These are phyloP conservation scores for Neopestalotiopsis sp. DNA, from an alignment of 2,329 filamentous ascomycete species.

Conservation along the genomic window DNA sequence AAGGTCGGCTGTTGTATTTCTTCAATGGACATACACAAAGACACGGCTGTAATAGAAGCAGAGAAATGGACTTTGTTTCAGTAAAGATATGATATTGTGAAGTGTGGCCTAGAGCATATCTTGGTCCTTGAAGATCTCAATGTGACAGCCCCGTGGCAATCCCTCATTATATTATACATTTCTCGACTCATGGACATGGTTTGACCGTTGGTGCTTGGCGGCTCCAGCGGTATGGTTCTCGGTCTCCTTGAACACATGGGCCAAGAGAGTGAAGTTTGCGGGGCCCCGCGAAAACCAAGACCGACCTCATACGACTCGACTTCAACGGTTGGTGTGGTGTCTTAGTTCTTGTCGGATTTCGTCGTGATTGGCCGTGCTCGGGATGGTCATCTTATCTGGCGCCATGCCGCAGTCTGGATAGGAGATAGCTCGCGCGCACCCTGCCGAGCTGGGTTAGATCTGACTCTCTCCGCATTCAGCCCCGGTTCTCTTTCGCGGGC, in stretches of 20 bases:
- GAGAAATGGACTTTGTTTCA: background rate
- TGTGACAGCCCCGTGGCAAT: background rate
- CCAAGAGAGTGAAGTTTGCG: background rate
- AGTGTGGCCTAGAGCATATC: background rate
- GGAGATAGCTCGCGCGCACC: background rate
- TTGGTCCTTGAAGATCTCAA: background rate
- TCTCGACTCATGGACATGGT: background rate
- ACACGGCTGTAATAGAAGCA: no score
- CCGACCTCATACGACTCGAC: background rate
- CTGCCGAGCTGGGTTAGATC: background rate
- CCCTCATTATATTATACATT: constrained; percentile 3
- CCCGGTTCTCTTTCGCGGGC: background rate
- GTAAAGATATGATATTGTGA: background rate
- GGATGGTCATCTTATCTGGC: background rate
- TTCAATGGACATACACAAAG: no score
- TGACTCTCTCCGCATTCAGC: background rate
- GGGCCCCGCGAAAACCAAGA: constrained; percentile 9
- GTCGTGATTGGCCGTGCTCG: background rate
- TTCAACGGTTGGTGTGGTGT: background rate
- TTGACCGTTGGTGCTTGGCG: background rate
- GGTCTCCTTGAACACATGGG: background rate
- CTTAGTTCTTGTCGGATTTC: background rate
- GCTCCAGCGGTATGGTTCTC: constrained; percentile 5
- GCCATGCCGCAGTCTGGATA: background rate
- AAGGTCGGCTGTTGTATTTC: background rate